phyloP scores from a whole-genome alignment of 2,329 filamentous ascomycete species.

The Parasarocladium wereldwijsianum region DNA sequence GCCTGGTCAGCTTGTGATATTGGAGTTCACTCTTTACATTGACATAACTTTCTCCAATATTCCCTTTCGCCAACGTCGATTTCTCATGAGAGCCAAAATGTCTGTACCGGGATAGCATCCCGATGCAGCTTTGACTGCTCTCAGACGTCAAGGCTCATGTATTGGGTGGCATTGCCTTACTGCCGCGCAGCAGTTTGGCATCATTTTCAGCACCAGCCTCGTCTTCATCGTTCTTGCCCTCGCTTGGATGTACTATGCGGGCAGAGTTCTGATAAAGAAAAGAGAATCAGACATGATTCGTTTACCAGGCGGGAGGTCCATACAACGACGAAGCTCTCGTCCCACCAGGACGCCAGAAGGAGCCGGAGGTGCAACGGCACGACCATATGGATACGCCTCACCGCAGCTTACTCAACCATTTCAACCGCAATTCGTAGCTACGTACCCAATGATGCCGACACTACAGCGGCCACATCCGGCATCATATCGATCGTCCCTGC shows the following conservation, averaged over 20 bases:
- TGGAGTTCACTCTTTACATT: too few species aligned
- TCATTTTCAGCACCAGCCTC: constrained; percentile 21
- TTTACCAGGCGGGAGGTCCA: constrained; percentile 7
- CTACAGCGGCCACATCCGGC: too few species aligned
- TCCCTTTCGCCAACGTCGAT: too few species aligned
- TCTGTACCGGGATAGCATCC: background rate
- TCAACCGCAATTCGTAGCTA: too few species aligned
- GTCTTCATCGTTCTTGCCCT: constrained; percentile 14
- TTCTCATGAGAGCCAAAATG: background rate
- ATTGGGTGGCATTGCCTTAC: constrained; percentile 25
- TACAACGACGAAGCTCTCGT: constrained; percentile 3
- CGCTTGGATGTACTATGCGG: constrained; percentile 20
- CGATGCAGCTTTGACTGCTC: background rate
- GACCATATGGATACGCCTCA: too few species aligned
- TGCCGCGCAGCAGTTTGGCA: constrained; percentile 19
- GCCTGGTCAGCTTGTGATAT: too few species aligned
- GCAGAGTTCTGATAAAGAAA: constrained; percentile 8
- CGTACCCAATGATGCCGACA: too few species aligned
- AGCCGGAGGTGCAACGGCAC: too few species aligned
- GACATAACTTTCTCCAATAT: too few species aligned
- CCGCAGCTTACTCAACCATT: too few species aligned
- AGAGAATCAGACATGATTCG: constrained; percentile 3
- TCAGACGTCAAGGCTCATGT: constrained; percentile 9
- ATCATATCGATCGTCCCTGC: too few species aligned
- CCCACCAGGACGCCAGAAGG: too few species aligned